phyloP scores from a whole-genome alignment of 306 rosid species.

The Prunus salicina region DNA sequence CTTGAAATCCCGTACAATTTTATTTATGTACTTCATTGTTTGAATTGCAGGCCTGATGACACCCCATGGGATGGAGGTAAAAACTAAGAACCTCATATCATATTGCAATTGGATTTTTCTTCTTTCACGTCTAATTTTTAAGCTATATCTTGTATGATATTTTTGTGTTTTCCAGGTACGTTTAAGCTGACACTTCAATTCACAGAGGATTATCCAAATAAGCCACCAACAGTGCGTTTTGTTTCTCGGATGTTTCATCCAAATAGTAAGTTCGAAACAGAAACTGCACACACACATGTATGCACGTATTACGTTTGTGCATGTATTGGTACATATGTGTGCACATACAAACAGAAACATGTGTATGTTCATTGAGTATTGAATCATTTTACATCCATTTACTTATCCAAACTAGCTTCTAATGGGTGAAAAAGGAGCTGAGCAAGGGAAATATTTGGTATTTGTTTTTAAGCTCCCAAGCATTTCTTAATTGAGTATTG shows the following conservation, averaged over 20 bases:
- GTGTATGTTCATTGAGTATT: not conserved
- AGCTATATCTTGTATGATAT: slow-evolving; percentile 10
- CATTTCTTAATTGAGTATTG: not conserved
- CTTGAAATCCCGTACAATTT: slow-evolving; percentile 10
- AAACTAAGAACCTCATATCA: slow-evolving; percentile 7
- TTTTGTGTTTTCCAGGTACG: slow-evolving; percentile 64
- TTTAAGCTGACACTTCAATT: slow-evolving; percentile 92
- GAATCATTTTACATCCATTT: not conserved
- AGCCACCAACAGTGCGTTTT: slow-evolving; percentile 92
- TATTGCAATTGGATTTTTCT: slow-evolving; percentile 1
- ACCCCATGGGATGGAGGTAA: slow-evolving; percentile 99
- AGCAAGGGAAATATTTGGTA: not conserved
- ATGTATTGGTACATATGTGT: not conserved
- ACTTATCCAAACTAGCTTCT: not conserved
- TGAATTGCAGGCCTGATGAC: slow-evolving; percentile 84
- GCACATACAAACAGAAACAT: not conserved
- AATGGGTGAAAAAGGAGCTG: slow-evolving; percentile 3
- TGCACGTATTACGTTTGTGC: not conserved
- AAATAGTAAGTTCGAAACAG: slow-evolving; percentile 62
- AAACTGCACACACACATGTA: not conserved
- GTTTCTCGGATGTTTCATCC: slow-evolving; percentile 99
- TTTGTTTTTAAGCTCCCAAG: not conserved
- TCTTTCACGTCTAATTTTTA: not conserved
- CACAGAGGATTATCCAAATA: slow-evolving; percentile 92
- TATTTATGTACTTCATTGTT: slow-evolving; percentile 21